Evolutionary conservation across 225 moss, liverwort and hornwort genomes (phyloP).

Genomic region (Sphagnum contortum): DNA sequence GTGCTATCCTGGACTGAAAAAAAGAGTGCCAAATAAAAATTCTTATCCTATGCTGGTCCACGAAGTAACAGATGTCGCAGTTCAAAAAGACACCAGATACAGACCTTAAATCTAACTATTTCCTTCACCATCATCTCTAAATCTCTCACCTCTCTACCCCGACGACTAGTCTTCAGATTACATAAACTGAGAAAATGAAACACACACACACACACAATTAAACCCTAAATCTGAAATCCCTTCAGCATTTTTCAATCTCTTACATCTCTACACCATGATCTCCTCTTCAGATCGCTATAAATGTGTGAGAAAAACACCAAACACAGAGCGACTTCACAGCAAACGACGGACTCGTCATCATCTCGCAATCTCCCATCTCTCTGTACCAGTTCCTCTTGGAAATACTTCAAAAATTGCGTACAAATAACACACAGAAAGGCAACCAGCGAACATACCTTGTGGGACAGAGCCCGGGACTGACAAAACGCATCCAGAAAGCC

Average conservation of each 20-base stretch:
- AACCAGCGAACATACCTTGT: conserved; percentile 10
- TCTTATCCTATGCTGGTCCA: too few relatives aligned
- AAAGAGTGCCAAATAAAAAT: too few relatives aligned
- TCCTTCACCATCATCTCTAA: not conserved
- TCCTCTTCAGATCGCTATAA: not conserved
- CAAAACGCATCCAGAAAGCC: conserved; percentile 7
- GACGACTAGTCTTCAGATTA: too few relatives aligned
- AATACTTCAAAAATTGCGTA: not conserved
- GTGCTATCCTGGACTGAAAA: too few relatives aligned
- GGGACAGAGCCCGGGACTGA: conserved; percentile 4
- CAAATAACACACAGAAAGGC: conserved; percentile 11
- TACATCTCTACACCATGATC: not conserved
- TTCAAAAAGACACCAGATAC: not conserved
- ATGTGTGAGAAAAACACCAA: not conserved
- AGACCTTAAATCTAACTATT: not conserved
- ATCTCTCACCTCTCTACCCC: too few relatives aligned
- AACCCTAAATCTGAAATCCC: not conserved
- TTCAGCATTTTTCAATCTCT: not conserved
- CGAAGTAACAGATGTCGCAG: too few relatives aligned
- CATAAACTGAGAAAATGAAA: not conserved
- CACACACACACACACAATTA: not conserved
- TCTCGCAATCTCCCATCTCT: too few relatives aligned
- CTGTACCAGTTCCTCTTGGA: not conserved
- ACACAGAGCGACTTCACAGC: not conserved
- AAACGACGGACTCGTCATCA: too few relatives aligned